A percentile compares a stretch with the other conserved stretches of the same genome.
Conservation (phyloP, 2,329 filamentous ascomycete species). For the Trichoderma sp. region DNA sequence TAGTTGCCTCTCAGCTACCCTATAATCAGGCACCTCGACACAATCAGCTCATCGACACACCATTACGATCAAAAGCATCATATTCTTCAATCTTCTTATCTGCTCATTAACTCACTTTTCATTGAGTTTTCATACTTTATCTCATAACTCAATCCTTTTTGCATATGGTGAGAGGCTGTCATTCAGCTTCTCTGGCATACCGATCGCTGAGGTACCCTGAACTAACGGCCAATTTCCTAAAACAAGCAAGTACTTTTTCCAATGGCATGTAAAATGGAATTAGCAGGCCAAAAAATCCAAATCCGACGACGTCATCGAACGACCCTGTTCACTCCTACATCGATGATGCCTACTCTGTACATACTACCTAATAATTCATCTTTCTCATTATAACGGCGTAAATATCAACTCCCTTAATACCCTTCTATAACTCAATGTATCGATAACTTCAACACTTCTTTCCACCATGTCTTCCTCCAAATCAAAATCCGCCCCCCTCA, state of each 20-base stretch:
- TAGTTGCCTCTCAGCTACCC: neutral
- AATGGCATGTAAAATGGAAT: neutral
- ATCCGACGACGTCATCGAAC: constrained; percentile 6
- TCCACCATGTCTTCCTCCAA: neutral
- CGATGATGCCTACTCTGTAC: neutral
- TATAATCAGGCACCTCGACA: neutral
- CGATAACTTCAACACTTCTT: neutral
- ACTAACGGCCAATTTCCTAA: neutral
- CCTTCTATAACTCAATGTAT: neutral
- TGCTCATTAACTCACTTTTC: neutral
- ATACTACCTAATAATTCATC: neutral
- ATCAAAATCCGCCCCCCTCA: neutral
- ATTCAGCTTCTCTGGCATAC: neutral
- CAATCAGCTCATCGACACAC: neutral
- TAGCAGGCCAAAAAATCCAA: neutral
- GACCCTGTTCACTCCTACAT: neutral
- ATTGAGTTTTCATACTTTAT: neutral
- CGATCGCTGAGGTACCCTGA: neutral
- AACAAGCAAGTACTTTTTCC: neutral
- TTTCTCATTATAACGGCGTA: neutral
- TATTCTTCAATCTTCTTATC: neutral
- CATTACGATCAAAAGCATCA: neutral
- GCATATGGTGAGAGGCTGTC: neutral
- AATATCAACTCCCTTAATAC: neutral
- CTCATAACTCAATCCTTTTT: neutral